phyloP scores from a whole-genome alignment of 1,284 basidiomycete genomes.

The Somion occarium region DNA sequence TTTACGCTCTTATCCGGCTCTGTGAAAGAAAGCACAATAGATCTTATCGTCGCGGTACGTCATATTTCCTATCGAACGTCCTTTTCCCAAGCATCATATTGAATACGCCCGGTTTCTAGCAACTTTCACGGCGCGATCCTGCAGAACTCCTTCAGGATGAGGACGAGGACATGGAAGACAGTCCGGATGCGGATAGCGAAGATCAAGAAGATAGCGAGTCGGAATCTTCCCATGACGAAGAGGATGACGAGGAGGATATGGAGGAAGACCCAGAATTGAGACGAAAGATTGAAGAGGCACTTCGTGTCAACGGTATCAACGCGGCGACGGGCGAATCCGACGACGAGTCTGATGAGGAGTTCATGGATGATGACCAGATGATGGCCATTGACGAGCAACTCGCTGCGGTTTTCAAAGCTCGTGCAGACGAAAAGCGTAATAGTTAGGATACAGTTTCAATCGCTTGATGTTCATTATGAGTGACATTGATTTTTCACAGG shows the following conservation, averaged over 20 bases:
- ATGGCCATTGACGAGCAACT: conserved; percentile 93
- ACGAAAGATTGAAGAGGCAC: conserved; percentile 72
- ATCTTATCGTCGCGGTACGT: conserved; percentile 81
- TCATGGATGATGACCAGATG: conserved; percentile 98
- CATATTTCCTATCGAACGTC: not conserved
- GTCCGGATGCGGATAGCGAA: conserved; percentile 33
- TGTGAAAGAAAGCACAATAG: conserved; percentile 72
- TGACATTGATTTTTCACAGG: conserved; percentile 3
- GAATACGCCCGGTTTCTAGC: conserved; percentile 39
- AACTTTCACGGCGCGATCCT: conserved; percentile 75
- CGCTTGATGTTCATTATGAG: not conserved
- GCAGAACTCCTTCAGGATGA: conserved; percentile 45
- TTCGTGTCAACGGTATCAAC: conserved; percentile 70
- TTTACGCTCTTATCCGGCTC: conserved; percentile 74
- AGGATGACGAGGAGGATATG: conserved; percentile 43
- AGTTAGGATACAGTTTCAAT: conserved; percentile 49
- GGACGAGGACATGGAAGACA: conserved; percentile 35
- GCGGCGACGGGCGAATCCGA: conserved; percentile 45
- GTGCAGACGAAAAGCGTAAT: conserved; percentile 56
- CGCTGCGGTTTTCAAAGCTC: conserved; percentile 80
- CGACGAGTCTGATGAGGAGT: conserved; percentile 54
- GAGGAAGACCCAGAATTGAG: conserved; percentile 69
- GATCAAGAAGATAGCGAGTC: conserved; percentile 30
- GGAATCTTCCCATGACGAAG: conserved; percentile 35
- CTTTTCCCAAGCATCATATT: not conserved